A percentile compares a stretch with the other conserved stretches of the same genome.
Evolutionary conservation across 768 basidiomycete genomes (phyloP).

Genomic region (Hebeloma cylindrosporum): DNA sequence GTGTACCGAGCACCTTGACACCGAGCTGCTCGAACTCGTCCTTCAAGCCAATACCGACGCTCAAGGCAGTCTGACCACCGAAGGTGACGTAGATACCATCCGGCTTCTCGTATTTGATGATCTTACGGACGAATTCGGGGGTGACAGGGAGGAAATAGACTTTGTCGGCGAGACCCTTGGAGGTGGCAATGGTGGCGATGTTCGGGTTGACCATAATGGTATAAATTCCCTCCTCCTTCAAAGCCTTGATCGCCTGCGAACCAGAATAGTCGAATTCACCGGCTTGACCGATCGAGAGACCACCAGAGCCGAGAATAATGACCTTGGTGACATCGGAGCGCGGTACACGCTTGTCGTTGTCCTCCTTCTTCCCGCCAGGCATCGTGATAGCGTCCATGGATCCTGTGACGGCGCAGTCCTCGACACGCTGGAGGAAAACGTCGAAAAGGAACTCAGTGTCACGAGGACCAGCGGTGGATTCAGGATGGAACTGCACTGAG

Average conservation of each 20-base stretch:
- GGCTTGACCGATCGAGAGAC: conserved; percentile 96
- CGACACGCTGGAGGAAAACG: conserved; percentile 88
- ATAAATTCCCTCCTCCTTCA: conserved; percentile 99
- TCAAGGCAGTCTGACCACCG: conserved; percentile 96
- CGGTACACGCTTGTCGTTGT: conserved; percentile 73
- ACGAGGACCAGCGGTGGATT: conserved; percentile 73
- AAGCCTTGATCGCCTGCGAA: conserved; percentile 97
- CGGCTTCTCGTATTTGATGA: conserved; percentile 98
- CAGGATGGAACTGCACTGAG: conserved; percentile 99
- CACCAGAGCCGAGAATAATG: conserved; percentile 95
- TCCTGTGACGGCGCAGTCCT: conserved; percentile 65
- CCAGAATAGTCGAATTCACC: conserved; percentile 99
- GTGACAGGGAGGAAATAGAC: conserved; percentile 99
- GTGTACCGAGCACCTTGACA: conserved; percentile 92
- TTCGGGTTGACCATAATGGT: conserved; percentile 99
- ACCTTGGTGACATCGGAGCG: conserved; percentile 87
- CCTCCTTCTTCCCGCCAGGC: conserved; percentile 79
- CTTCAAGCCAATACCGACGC: conserved; percentile 96
- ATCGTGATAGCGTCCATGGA: conserved; percentile 59
- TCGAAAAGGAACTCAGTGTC: conserved; percentile 99
- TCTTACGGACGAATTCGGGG: conserved; percentile 95
- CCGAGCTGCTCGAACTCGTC: conserved; percentile 92
- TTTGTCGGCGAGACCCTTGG: conserved; percentile 97
- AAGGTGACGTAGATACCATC: conserved; percentile 99
- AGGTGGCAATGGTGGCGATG: conserved; percentile 98